phyloP scores from a whole-genome alignment of 352 stramenopile species.

The Phytophthora parvispora region DNA sequence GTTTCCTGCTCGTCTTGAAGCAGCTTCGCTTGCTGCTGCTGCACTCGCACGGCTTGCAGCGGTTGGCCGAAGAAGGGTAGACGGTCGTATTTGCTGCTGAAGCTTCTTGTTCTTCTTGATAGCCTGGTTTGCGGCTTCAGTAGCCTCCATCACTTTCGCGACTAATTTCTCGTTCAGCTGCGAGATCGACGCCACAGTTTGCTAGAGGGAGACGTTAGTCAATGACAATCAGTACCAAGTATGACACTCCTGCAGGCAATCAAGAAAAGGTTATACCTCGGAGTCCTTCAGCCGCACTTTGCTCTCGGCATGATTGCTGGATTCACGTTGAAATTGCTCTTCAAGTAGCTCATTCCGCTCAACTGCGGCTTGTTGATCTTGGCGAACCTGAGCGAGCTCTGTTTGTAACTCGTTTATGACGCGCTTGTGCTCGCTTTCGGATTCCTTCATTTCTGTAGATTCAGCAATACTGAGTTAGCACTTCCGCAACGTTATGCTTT shows the following conservation, averaged over 20 bases:
- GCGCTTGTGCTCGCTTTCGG: conserved; percentile 40
- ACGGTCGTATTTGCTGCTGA: conserved; percentile 56
- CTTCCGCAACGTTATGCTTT: neutral
- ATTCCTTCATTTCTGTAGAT: conserved; percentile 50
- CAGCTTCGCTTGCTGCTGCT: conserved; percentile 15
- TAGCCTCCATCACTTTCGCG: conserved; percentile 69
- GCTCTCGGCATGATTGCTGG: conserved; percentile 53
- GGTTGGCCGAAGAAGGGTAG: conserved; percentile 59
- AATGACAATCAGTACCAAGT: neutral
- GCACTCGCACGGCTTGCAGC: conserved; percentile 63
- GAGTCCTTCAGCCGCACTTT: conserved; percentile 61
- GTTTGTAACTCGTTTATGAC: conserved; percentile 38
- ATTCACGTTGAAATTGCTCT: conserved; percentile 51
- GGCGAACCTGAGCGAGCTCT: conserved; percentile 39
- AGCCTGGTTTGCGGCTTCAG: conserved; percentile 58
- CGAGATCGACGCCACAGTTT: conserved; percentile 72
- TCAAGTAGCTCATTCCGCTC: conserved; percentile 50
- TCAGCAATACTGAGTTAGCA: conserved; percentile 1
- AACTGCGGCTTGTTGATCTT: conserved; percentile 33
- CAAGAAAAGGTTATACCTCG: conserved; percentile 42
- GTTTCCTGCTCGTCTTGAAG: conserved; percentile 24
- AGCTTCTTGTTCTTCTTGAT: conserved; percentile 71
- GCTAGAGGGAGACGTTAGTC: conserved; percentile 31
- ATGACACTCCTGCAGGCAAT: neutral
- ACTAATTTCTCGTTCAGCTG: conserved; percentile 84